These are phyloP conservation scores for Microdochium bolleyi DNA, from an alignment of 2,329 filamentous ascomycete genomes.

Conservation along the genomic window DNA sequence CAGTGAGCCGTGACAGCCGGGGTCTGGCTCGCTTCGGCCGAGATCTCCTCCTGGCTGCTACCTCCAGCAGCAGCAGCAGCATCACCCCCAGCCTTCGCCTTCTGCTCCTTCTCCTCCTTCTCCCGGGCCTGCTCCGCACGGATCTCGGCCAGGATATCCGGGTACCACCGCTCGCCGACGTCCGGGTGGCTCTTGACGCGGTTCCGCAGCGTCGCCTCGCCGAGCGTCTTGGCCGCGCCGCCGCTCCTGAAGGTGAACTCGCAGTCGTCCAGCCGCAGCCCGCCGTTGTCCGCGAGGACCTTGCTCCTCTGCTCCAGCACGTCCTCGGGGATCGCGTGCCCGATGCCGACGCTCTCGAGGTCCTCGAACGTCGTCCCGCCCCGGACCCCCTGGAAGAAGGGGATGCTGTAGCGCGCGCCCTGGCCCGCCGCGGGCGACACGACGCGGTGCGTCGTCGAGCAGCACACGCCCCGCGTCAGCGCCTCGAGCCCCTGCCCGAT, in stretches of 20 bases:
- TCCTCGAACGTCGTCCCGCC: constrained; percentile 74
- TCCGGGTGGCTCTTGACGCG: constrained; percentile 81
- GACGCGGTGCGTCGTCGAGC: constrained; percentile 75
- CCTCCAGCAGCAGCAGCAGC: too few species aligned
- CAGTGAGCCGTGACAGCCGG: too few species aligned
- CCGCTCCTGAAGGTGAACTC: constrained; percentile 80
- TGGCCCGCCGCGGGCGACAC: constrained; percentile 62
- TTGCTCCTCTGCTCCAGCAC: constrained; percentile 54
- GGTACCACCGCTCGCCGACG: constrained; percentile 76
- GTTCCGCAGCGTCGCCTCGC: constrained; percentile 79
- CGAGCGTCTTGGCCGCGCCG: constrained; percentile 57
- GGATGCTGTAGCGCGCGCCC: constrained; percentile 70
- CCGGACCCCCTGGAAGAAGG: constrained; percentile 83
- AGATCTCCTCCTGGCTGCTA: too few species aligned
- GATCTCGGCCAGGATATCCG: constrained; percentile 50
- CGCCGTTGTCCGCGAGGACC: constrained; percentile 48
- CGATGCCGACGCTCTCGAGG: constrained; percentile 55
- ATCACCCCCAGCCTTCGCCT: too few species aligned
- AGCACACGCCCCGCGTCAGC: constrained; percentile 74
- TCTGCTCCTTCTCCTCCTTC: too few species aligned
- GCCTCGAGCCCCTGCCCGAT: constrained; percentile 86
- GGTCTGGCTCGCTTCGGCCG: too few species aligned
- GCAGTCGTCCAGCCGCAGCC: constrained; percentile 60
- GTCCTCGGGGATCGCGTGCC: constrained; percentile 45
- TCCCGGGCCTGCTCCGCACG: constrained; percentile 34